phyloP scores from a whole-genome alignment of 495 filamentous ascomycete genomes.

The Recurvomyces mirabilis region DNA sequence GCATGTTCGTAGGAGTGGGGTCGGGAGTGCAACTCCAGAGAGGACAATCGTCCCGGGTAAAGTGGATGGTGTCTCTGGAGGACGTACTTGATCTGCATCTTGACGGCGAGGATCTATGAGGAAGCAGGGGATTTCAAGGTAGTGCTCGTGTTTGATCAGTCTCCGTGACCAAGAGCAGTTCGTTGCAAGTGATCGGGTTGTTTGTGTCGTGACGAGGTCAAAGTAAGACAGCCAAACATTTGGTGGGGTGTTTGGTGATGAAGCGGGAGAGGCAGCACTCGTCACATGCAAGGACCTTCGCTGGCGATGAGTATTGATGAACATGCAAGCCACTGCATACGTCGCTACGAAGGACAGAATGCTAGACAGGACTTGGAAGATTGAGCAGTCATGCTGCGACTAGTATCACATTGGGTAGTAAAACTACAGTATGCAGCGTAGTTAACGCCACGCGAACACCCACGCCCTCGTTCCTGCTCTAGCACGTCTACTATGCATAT shows the following conservation, averaged over 20 bases:
- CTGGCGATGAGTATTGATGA: too few relatives aligned
- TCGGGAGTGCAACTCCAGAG: not conserved
- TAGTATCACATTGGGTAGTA: slow-evolving; percentile 15
- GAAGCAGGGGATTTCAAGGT: not conserved
- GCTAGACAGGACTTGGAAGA: too few relatives aligned
- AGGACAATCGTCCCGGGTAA: not conserved
- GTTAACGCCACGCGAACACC: slow-evolving; percentile 2
- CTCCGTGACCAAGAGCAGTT: too few relatives aligned
- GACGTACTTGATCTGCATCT: slow-evolving; percentile 20
- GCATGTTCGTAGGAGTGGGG: not conserved
- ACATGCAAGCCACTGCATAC: too few relatives aligned
- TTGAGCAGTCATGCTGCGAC: not conserved
- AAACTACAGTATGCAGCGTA: slow-evolving; percentile 11
- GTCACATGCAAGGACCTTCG: too few relatives aligned
- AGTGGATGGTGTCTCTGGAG: not conserved
- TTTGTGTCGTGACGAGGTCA: too few relatives aligned
- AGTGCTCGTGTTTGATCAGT: too few relatives aligned
- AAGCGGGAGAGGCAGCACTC: too few relatives aligned
- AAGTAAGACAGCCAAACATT: too few relatives aligned
- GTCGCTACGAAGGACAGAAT: too few relatives aligned
- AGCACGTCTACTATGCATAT: not conserved
- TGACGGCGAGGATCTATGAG: not conserved
- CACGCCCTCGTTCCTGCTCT: not conserved
- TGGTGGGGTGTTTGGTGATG: too few relatives aligned
- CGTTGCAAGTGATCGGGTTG: too few relatives aligned